Conservation (phyloP, 78 protist genomes). For the Emiliania huxleyi region DNA sequence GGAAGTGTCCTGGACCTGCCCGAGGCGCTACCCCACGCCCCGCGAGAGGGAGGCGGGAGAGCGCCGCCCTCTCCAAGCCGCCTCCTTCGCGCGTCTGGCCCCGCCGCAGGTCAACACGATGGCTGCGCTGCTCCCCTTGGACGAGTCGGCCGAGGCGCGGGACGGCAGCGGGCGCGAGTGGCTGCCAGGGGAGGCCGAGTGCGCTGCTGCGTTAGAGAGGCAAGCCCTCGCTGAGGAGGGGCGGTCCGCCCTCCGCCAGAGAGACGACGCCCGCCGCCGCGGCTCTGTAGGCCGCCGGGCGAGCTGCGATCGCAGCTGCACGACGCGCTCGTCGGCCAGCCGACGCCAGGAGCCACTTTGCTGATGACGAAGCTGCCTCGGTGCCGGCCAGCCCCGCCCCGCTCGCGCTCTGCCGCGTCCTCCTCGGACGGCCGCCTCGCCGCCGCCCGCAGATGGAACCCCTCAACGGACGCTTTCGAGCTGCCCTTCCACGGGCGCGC, state of each 20-base stretch:
- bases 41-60: too few species aligned
- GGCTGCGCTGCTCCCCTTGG: too few species aligned
- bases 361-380: background rate
- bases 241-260: background rate
- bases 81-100: too few species aligned
- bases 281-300: background rate
- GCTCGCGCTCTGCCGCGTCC: background rate
- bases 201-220: too few species aligned
- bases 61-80: too few species aligned
- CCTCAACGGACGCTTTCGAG: background rate
- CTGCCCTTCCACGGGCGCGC: background rate
- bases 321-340: background rate
- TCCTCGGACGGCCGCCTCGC: background rate
- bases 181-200: too few species aligned
- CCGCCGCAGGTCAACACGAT: too few species aligned
- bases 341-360: background rate
- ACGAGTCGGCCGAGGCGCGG: too few species aligned
- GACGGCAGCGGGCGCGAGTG: too few species aligned
- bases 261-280: background rate
- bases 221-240: background rate
- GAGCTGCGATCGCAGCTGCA: background rate
- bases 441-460: background rate
- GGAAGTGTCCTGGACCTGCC: too few species aligned
- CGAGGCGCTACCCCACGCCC: too few species aligned
- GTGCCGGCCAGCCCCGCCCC: background rate